Evolutionary conservation across 108 stramenopile species (phyloP).

Genomic region (Cyclotella baltica): DNA sequence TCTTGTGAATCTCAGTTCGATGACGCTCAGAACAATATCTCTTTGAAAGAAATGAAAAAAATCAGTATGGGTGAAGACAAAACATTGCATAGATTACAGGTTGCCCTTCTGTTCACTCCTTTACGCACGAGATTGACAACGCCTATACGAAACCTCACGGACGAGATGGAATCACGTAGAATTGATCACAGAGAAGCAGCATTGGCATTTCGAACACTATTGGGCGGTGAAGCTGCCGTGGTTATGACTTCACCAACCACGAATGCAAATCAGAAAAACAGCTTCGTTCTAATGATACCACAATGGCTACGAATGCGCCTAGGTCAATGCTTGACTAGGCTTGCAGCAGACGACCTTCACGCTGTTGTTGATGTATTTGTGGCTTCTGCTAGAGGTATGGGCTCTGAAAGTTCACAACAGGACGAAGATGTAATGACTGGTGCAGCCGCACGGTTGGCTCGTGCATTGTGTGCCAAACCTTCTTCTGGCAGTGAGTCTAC

Average conservation of each 20-base stretch:
- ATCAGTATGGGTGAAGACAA: not conserved
- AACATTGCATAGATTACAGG: slow-evolving; percentile 22
- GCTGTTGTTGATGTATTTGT: slow-evolving; percentile 83
- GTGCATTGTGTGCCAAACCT: slow-evolving; percentile 56
- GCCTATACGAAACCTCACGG: slow-evolving; percentile 7
- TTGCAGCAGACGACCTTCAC: slow-evolving; percentile 62
- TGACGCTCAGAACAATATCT: not conserved
- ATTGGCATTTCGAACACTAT: slow-evolving; percentile 42
- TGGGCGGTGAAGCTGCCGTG: slow-evolving; percentile 50
- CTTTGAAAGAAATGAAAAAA: not conserved
- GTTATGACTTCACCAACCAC: not conserved
- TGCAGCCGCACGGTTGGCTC: slow-evolving; percentile 69
- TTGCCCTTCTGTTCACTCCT: slow-evolving; percentile 30
- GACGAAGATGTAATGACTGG: slow-evolving; percentile 48
- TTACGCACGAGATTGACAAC: slow-evolving; percentile 3
- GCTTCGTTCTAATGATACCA: slow-evolving; percentile 35
- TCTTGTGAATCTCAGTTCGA: not conserved
- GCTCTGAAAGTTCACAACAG: slow-evolving; percentile 6
- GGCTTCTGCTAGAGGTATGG: slow-evolving; percentile 44
- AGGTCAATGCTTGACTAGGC: slow-evolving; percentile 58
- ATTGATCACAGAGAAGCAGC: slow-evolving; percentile 52
- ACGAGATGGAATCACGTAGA: not conserved
- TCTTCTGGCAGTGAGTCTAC: slow-evolving; percentile 7
- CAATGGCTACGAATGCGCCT: slow-evolving; percentile 72
- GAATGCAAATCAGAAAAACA: not conserved